These are phyloP conservation scores for Yarrowia keelungensis DNA, from an alignment of 805 yeast species.

Conservation along the genomic window DNA sequence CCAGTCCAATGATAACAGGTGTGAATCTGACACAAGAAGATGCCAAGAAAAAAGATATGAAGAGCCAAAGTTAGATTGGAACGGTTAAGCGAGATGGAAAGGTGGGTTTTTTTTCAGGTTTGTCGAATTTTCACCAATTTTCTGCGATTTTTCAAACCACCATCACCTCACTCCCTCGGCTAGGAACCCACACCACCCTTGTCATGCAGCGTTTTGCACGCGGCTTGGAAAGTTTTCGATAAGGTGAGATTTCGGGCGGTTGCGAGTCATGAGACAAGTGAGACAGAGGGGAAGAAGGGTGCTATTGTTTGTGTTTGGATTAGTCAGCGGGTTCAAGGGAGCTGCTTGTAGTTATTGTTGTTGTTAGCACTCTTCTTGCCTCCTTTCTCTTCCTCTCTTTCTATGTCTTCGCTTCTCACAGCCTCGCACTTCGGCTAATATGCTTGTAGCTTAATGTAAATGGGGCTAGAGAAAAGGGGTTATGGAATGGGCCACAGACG, in stretches of 20 bases:
- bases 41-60: conserved; percentile 24
- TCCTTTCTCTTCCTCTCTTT: not conserved
- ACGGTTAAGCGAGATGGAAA: not conserved
- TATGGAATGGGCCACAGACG: not conserved
- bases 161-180: too few species aligned
- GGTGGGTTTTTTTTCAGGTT: too few species aligned
- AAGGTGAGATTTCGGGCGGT: conserved; percentile 12
- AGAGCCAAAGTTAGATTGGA: not conserved
- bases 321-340: too few species aligned
- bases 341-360: too few species aligned
- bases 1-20: conserved; percentile 13
- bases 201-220: conserved; percentile 2
- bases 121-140: too few species aligned
- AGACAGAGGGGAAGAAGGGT: not conserved
- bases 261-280: not conserved
- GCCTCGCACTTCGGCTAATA: conserved; percentile 7
- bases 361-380: too few species aligned
- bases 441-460: conserved; percentile 20
- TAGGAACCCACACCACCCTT: not conserved
- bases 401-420: too few species aligned
- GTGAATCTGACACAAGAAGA: conserved; percentile 4
- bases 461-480: not conserved
- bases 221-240: conserved; percentile 31
- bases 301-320: too few species aligned
- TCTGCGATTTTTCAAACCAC: too few species aligned